Evolutionary conservation across 2,329 filamentous ascomycete genomes (phyloP).

Genomic region (Didymella pinodella): DNA sequence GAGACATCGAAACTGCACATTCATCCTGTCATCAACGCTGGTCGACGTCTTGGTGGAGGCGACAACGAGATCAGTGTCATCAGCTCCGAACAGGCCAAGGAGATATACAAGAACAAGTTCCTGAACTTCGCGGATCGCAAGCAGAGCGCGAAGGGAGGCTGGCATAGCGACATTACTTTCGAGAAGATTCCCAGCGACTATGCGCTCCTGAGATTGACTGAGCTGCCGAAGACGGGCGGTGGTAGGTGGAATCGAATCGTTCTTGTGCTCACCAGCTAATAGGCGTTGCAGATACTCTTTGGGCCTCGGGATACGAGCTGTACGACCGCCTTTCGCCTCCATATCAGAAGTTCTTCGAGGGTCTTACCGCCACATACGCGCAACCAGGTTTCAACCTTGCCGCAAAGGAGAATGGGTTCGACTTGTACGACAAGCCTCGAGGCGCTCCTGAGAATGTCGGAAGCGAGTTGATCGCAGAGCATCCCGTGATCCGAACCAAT

Average conservation of each 20-base stretch:
- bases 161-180: conserved; percentile 61
- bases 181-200: conserved; percentile 52
- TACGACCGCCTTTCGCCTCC: conserved; percentile 60
- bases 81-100: conserved; percentile 46
- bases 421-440: conserved; percentile 58
- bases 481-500: conserved; percentile 65
- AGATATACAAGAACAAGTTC: conserved; percentile 42
- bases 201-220: conserved; percentile 45
- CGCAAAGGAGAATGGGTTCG: conserved; percentile 51
- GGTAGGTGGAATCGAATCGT: background rate
- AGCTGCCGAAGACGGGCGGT: conserved; percentile 46
- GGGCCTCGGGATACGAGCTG: conserved; percentile 53
- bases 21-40: conserved; percentile 62
- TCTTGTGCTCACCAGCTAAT: background rate
- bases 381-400: conserved; percentile 55
- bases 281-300: conserved; percentile 41
- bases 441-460: conserved; percentile 65
- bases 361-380: conserved; percentile 56
- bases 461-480: conserved; percentile 57
- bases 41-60: conserved; percentile 36
- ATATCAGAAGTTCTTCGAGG: conserved; percentile 59
- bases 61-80: conserved; percentile 53
- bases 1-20: conserved; percentile 66
- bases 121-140: conserved; percentile 30
- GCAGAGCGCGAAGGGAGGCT: conserved; percentile 60